Conservation (phyloP, 2,329 filamentous ascomycete species). For the Colletotrichum shisoi region DNA sequence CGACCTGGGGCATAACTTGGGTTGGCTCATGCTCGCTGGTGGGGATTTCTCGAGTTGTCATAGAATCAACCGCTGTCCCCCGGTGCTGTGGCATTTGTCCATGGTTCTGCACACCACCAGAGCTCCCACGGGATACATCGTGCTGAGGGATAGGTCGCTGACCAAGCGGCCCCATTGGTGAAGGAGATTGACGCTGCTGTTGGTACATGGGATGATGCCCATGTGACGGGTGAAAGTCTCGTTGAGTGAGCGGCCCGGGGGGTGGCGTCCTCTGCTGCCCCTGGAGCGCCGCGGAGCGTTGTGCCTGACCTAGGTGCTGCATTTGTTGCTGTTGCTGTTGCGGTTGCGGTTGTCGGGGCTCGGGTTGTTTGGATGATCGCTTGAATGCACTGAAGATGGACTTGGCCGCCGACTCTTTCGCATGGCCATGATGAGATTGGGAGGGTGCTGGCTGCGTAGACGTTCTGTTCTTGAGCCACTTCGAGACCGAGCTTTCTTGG, state of each 20-base stretch:
- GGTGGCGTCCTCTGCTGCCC: slow-evolving; percentile 23
- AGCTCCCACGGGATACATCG: slow-evolving; percentile 4
- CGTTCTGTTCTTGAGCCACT: slow-evolving; percentile 39
- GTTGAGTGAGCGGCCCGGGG: slow-evolving; percentile 21
- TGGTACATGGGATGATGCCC: slow-evolving; percentile 24
- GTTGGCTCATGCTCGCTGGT: neutral
- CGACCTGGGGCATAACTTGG: neutral
- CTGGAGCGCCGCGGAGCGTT: slow-evolving; percentile 4
- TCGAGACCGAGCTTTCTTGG: slow-evolving; percentile 25
- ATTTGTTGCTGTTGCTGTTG: slow-evolving; percentile 35
- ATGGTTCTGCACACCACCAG: slow-evolving; percentile 17
- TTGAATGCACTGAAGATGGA: slow-evolving; percentile 44
- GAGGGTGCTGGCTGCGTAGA: slow-evolving; percentile 20
- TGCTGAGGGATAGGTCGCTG: slow-evolving; percentile 17
- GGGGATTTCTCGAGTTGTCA: slow-evolving; percentile 5
- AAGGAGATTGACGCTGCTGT: slow-evolving; percentile 15
- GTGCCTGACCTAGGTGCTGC: slow-evolving; percentile 2
- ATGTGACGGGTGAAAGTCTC: slow-evolving; percentile 4
- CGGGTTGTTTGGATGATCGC: slow-evolving; percentile 42
- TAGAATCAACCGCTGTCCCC: slow-evolving; percentile 10
- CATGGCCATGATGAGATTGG: slow-evolving; percentile 34
- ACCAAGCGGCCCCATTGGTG: neutral
- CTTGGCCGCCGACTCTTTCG: slow-evolving; percentile 42
- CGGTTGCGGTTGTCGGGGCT: slow-evolving; percentile 28
- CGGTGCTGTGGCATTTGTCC: slow-evolving; percentile 11